A percentile compares a stretch with the other conserved stretches of the same genome.
phyloP scores from a whole-genome alignment of 352 stramenopile species.

The Phytophthora uliginosa region DNA sequence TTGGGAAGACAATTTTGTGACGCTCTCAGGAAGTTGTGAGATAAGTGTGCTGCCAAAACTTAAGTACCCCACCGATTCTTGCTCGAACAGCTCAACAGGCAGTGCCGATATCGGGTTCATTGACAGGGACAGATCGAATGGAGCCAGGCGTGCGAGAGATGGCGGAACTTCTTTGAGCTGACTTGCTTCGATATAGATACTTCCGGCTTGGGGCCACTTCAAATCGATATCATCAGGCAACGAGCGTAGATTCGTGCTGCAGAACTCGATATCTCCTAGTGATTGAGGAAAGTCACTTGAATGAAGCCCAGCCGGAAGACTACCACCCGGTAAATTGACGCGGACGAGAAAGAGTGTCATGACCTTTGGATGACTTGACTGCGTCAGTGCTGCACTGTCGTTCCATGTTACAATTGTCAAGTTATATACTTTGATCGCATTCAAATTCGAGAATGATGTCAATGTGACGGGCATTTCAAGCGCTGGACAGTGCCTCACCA shows the following conservation, averaged over 20 bases:
- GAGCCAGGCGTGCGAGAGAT: slow-evolving; percentile 20
- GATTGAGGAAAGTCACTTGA: slow-evolving; percentile 39
- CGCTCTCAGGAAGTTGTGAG: slow-evolving; percentile 20
- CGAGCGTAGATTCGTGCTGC: slow-evolving; percentile 35
- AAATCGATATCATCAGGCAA: slow-evolving; percentile 47
- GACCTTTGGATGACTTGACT: slow-evolving; percentile 35
- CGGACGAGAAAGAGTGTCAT: slow-evolving; percentile 46
- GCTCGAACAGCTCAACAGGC: slow-evolving; percentile 22
- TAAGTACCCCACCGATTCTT: slow-evolving; percentile 18
- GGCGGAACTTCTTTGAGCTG: slow-evolving; percentile 18
- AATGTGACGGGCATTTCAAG: slow-evolving; percentile 22
- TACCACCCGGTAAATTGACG: slow-evolving; percentile 31
- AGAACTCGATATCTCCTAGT: slow-evolving; percentile 44
- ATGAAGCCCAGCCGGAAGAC: slow-evolving; percentile 43
- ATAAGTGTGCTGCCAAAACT: slow-evolving; percentile 26
- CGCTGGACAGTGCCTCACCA: slow-evolving; percentile 21
- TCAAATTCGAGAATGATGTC: slow-evolving; percentile 13
- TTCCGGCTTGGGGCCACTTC: slow-evolving; percentile 33
- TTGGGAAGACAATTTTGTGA: slow-evolving; percentile 11
- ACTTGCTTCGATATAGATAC: slow-evolving; percentile 31
- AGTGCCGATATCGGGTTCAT: slow-evolving; percentile 25
- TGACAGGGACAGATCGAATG: slow-evolving; percentile 23
- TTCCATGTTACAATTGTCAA: slow-evolving; percentile 30
- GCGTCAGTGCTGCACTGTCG: slow-evolving; percentile 31
- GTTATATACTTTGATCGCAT: slow-evolving; percentile 41